A percentile compares a stretch with the other conserved stretches of the same genome.
Evolutionary conservation across 2,329 filamentous ascomycete species (phyloP).

Genomic region (Venturia carpophila): DNA sequence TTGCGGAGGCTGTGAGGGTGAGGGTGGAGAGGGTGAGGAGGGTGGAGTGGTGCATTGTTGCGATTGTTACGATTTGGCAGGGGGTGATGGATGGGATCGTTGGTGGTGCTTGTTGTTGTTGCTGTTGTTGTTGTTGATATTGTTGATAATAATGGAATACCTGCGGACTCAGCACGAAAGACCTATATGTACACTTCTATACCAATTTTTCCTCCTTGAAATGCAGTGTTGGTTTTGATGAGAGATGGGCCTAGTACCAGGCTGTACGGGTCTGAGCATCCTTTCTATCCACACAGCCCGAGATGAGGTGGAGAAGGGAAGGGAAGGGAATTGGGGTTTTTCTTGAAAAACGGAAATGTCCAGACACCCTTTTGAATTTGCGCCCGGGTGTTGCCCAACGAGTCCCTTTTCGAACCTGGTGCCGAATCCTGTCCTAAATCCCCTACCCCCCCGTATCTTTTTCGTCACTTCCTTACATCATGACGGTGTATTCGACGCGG

Average conservation of each 20-base stretch:
- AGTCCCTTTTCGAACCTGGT: too few relatives aligned
- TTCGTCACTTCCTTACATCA: too few relatives aligned
- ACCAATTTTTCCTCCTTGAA: not conserved
- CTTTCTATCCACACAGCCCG: not conserved
- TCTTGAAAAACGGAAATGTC: not conserved
- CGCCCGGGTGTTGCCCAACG: not conserved
- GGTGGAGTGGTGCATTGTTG: not conserved
- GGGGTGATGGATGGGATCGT: too few relatives aligned
- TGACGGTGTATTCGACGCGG: too few relatives aligned
- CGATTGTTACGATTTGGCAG: not conserved
- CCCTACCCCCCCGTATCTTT: too few relatives aligned
- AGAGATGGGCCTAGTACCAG: not conserved
- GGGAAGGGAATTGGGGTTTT: too few relatives aligned
- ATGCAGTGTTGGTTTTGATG: not conserved
- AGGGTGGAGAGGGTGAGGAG: conserved; percentile 16
- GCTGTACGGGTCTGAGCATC: not conserved
- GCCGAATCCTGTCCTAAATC: too few relatives aligned
- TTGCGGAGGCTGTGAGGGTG: conserved; percentile 26
- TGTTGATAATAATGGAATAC: not conserved
- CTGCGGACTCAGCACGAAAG: not conserved
- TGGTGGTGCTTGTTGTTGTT: too few relatives aligned
- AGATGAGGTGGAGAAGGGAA: conserved; percentile 8
- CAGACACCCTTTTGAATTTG: not conserved
- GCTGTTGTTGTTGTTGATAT: not conserved
- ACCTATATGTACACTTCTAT: too few relatives aligned